Evolutionary conservation across 2,329 filamentous ascomycete species (phyloP).

Genomic region (Thielaviopsis ethacetica): DNA sequence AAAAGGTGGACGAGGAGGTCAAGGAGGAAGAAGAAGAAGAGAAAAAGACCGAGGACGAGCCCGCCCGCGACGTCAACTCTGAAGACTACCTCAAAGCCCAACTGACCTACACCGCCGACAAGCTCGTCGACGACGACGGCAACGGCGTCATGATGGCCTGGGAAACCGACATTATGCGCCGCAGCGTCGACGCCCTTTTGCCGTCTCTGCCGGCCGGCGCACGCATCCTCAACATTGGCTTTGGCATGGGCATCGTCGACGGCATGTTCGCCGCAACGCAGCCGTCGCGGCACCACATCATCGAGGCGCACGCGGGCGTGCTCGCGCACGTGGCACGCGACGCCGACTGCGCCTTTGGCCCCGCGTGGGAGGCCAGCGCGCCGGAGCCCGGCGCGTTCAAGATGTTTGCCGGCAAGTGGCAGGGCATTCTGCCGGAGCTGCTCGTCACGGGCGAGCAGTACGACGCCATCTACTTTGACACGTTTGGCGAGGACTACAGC

Average conservation of each 20-base stretch:
- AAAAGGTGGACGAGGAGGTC: conserved; percentile 18
- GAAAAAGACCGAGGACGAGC: conserved; percentile 15
- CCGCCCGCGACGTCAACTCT: conserved; percentile 36
- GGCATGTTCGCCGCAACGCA: conserved; percentile 52
- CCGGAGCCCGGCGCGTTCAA: conserved; percentile 52
- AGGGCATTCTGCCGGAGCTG: conserved; percentile 57
- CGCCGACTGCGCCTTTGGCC: conserved; percentile 33
- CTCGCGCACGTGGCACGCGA: conserved; percentile 41
- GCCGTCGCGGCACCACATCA: conserved; percentile 61
- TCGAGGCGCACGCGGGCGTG: conserved; percentile 71
- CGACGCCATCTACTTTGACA: conserved; percentile 93
- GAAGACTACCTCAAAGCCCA: conserved; percentile 52
- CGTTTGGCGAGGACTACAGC: conserved; percentile 84
- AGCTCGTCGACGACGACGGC: conserved; percentile 54
- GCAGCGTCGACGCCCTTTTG: conserved; percentile 52
- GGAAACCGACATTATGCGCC: conserved; percentile 75
- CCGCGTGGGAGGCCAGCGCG: conserved; percentile 35
- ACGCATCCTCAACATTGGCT: conserved; percentile 69
- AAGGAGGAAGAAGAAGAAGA: conserved; percentile 17
- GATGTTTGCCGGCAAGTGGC: conserved; percentile 60
- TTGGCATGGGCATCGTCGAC: conserved; percentile 84
- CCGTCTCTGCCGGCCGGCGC: conserved; percentile 32
- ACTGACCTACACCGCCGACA: conserved; percentile 46
- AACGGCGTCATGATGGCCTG: conserved; percentile 93
- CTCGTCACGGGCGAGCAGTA: conserved; percentile 54